A percentile compares a stretch with the other conserved stretches of the same genome.
These are phyloP conservation scores for barrel medic (Medicago truncatula) DNA, from an alignment of 306 rosid genomes.

Conservation along the genomic window DNA sequence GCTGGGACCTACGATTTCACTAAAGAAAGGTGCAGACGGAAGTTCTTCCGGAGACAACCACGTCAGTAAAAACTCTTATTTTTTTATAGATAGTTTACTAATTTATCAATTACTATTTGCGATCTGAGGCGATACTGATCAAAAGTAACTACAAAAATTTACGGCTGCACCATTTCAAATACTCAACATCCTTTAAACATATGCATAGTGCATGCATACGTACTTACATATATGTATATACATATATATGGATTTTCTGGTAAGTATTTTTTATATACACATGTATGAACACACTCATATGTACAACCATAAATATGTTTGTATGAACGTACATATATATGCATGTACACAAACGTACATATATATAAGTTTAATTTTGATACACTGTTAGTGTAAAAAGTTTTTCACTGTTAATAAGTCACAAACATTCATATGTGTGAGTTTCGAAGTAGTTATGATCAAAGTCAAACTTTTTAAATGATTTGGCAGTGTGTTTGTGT, in stretches of 20 bases:
- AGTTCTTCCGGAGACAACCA: slow-evolving; percentile 86
- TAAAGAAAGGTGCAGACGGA: slow-evolving; percentile 79
- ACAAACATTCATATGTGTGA: not conserved
- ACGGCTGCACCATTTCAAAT: slow-evolving; percentile 6
- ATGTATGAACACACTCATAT: not conserved
- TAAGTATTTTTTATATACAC: not conserved
- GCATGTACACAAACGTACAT: no score
- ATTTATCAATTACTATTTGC: slow-evolving; percentile 31
- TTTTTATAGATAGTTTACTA: not conserved
- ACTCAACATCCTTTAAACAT: not conserved
- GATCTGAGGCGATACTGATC: slow-evolving; percentile 5
- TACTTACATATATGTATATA: not conserved
- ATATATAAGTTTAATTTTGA: not conserved
- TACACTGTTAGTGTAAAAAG: not conserved
- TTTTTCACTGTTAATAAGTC: not conserved
- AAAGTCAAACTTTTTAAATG: not conserved
- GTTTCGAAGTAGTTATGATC: not conserved
- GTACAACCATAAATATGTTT: not conserved
- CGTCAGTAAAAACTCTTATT: slow-evolving; percentile 55
- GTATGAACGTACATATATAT: not conserved
- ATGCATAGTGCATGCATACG: not conserved
- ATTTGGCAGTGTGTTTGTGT: no score
- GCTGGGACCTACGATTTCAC: slow-evolving; percentile 87
- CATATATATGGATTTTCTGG: not conserved
- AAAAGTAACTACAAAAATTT: slow-evolving; percentile 20